Conservation (phyloP, 2,329 filamentous ascomycete species). For the Cordyceps sp. region DNA sequence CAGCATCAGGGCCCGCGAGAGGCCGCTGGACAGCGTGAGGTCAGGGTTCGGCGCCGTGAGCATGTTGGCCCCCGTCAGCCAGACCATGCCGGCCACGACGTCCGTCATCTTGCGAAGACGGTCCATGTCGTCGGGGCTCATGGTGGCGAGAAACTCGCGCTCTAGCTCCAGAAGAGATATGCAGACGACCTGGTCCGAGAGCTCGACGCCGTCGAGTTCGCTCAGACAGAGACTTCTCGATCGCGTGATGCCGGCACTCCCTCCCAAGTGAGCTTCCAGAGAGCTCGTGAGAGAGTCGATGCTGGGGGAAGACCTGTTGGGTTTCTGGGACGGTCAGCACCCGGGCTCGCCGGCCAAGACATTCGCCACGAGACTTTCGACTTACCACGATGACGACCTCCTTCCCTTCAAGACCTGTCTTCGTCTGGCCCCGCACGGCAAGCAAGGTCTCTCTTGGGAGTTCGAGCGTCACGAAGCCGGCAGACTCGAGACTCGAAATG, state of each 20-base stretch:
- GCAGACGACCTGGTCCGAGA: neutral
- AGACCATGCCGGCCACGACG: neutral
- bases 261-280: neutral
- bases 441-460: neutral
- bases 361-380: no score
- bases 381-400: neutral
- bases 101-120: neutral
- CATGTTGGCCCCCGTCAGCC: neutral
- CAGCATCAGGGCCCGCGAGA: neutral
- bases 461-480: neutral
- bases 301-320: neutral
- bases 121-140: neutral
- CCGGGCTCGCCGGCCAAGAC: no score
- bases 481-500: neutral
- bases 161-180: neutral
- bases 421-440: neutral
- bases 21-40: neutral
- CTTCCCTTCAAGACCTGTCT: neutral
- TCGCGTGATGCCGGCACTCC: neutral
- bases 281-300: neutral
- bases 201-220: neutral
- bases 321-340: neutral
- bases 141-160: neutral
- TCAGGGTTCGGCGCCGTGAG: neutral
- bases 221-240: neutral